Base-by-base conservation (phyloP, 2,329 filamentous ascomycete species). In the Colletotrichum gigasporum region DNA sequence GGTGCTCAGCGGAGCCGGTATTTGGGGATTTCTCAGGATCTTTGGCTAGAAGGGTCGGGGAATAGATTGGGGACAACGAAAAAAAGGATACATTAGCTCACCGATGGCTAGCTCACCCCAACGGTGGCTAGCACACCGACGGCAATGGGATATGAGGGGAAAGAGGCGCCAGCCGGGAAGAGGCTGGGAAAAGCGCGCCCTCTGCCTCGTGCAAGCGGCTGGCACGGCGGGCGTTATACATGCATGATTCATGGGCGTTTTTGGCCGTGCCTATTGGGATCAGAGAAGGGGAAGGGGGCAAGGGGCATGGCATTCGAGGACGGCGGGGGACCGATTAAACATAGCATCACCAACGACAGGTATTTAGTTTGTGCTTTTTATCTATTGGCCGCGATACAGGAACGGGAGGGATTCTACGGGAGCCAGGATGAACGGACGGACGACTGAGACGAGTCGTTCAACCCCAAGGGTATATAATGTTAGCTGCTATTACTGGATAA, bases 11-110 rank as follows among this genome's bases (percentile, higher is more conserved):
- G 94, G 94, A 22, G 79, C 93, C 45, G 94, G 94, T 6, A 89
- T 99, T 66, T 97, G 92, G 90, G 91, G 91, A 0, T 97, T 99
- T 76, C 84, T 98, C 71, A 96, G 92, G 80, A 77, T 94, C 50
- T 97, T 97, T 83, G 90, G 90, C 55, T 88, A 82, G 75, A 69
- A 24, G 32, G 22, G 58, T 18, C 20, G 45, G 44, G 41, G 37
- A 42, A 52, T 47, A 61, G 63, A 64, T 10, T 26, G 37, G n/a
- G 44, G 28, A 47, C 12, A 42, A 12, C 26, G 18, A 42, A 59
- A 57, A 39, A 32, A 39, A 30, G 14, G 14, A 37, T 24, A 12
- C 32, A 50, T 34, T 62, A 51, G 56, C 48, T 54, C 50, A 60
- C 42, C 62, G 56, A 65, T 42, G 14, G 53, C 53, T 47, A 47